Evolutionary conservation across 1,284 basidiomycete species (phyloP), one percentile per base, ranked within the genome.

Genomic region (Laetiporus sulphureus): DNA sequence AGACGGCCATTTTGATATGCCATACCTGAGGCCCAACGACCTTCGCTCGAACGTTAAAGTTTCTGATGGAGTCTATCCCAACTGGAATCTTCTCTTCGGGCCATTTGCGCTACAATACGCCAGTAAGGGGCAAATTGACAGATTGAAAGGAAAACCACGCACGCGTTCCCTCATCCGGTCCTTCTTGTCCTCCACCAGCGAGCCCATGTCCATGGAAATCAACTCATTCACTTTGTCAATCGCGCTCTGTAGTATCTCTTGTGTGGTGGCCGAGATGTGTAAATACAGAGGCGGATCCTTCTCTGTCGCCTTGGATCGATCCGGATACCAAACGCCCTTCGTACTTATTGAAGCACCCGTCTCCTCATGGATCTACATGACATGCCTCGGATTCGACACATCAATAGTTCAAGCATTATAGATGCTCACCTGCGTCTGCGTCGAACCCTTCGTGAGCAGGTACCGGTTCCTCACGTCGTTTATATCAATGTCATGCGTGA

Each of bases 31-130:
- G 96, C 4, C 95, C 95, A 31, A 99, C 95, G 20, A 97, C 90
- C 67, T 99, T 99, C 11, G 94, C 93, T 43, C 96, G 77, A 41
- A 99, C 84, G 60, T 99, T 98, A 67, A 99, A 99, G 66, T 97
- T 98, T 36, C 94, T 77, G 54, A 98, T 77, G 38, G 82, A 83
- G 22, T 98, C 93, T 39, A 99, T 63, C 8, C 82, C 84, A 43
- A 99, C 89, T 3, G 79, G 79, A 10, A 96, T 67, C 62, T 94
- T 95, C 65, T 92, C 91, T 61, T 96, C 93, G 3, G 91, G 91
- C 93, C 93, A 96, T 79, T 93, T 95, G 45, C 90, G 74, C 80
- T 89, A 49, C 8, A 52, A 36, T 21, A 3, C n/a, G n/a, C n/a
- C n/a, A 24, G 18, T 8, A 13, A 7, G 13, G 8, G 25, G 7